These are phyloP conservation scores for Purpureocillium lavendulum DNA, from an alignment of 2,329 filamentous ascomycete species.

Conservation along the genomic window DNA sequence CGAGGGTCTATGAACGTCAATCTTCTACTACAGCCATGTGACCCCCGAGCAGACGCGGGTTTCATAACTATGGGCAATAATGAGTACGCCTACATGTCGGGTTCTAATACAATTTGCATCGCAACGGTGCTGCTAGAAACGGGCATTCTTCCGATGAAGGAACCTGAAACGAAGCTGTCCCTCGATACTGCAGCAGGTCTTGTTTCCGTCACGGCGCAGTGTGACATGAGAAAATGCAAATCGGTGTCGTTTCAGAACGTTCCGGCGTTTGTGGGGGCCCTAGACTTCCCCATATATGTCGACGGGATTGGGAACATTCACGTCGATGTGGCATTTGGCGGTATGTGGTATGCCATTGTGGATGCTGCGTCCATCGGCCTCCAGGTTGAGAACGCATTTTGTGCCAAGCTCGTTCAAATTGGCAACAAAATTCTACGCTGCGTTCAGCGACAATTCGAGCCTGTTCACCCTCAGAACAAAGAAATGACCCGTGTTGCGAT, in stretches of 20 bases:
- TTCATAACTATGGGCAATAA: conserved; percentile 39
- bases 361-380: conserved; percentile 28
- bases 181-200: conserved; percentile 37
- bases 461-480: conserved; percentile 33
- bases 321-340: conserved; percentile 37
- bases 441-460: conserved; percentile 22
- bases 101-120: conserved; percentile 34
- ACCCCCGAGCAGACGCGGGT: conserved; percentile 33
- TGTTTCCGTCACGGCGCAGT: conserved; percentile 30
- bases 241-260: conserved; percentile 36
- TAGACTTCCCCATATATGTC: conserved; percentile 30
- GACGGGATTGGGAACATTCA: conserved; percentile 28
- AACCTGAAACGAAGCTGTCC: conserved; percentile 29
- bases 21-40: conserved; percentile 31
- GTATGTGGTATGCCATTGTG: conserved; percentile 35
- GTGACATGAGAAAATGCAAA: conserved; percentile 32
- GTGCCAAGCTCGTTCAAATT: conserved; percentile 27
- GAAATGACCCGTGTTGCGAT: conserved; percentile 28
- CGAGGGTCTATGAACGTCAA: conserved; percentile 30
- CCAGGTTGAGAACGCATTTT: conserved; percentile 20
- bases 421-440: conserved; percentile 33
- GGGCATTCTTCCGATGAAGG: conserved; percentile 35
- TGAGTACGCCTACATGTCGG: conserved; percentile 30
- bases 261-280: conserved; percentile 29
- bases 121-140: conserved; percentile 37